These are phyloP conservation scores for Penicillium canariense DNA, from an alignment of 495 filamentous ascomycete species.

Conservation along the genomic window DNA sequence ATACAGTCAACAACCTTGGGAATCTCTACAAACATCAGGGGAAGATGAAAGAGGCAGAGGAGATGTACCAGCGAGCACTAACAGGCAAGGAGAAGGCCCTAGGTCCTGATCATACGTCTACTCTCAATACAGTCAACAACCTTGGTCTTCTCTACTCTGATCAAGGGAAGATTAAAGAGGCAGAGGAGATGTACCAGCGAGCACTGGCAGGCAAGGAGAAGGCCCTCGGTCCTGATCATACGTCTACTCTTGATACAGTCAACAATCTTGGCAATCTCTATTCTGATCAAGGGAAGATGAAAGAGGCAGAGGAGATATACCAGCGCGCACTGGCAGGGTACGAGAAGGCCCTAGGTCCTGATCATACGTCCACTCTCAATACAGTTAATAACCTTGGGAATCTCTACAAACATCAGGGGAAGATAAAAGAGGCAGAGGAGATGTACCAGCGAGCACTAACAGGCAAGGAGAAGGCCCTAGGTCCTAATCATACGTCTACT, in stretches of 20 bases:
- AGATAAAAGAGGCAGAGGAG: conserved; percentile 36
- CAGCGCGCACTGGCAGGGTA: conserved; percentile 25
- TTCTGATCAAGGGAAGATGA: conserved; percentile 31
- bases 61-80: conserved; percentile 31
- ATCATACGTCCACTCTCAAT: too few relatives aligned
- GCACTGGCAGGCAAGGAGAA: conserved; percentile 32
- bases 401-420: conserved; percentile 27
- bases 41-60: conserved; percentile 36
- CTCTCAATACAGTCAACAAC: conserved; percentile 36
- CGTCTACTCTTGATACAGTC: conserved; percentile 28
- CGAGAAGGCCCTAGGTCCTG: conserved; percentile 35
- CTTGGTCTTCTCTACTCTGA: conserved; percentile 25
- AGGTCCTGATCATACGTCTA: conserved; percentile 33
- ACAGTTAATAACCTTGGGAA: too few relatives aligned
- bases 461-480: too few relatives aligned
- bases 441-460: too few relatives aligned
- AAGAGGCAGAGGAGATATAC: conserved; percentile 40
- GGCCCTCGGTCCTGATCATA: conserved; percentile 27
- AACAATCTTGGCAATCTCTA: conserved; percentile 40
- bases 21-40: conserved; percentile 31
- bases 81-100: conserved; percentile 34
- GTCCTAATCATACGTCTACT: too few relatives aligned
- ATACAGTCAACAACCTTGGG: conserved; percentile 33
- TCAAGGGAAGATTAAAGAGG: conserved; percentile 34
- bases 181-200: conserved; percentile 35